Conservation (phyloP, 2,329 filamentous ascomycete species). For the Didymella keratinophila region DNA sequence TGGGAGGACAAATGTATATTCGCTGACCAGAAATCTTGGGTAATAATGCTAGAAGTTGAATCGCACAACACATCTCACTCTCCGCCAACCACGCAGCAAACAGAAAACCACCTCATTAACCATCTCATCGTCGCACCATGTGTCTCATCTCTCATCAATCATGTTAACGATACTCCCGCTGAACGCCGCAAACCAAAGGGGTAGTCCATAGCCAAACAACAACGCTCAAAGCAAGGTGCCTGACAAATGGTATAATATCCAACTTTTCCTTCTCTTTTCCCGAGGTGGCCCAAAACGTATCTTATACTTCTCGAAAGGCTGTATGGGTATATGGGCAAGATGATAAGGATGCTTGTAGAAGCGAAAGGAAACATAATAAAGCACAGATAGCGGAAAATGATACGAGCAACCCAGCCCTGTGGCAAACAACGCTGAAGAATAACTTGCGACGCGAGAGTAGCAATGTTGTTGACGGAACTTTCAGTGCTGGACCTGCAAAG, state of each 20-base stretch:
- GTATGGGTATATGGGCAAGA: conserved; percentile 20
- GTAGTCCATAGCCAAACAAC: conserved; percentile 7
- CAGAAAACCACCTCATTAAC: conserved; percentile 11
- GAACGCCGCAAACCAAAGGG: conserved; percentile 1
- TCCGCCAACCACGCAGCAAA: neutral
- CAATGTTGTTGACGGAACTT: neutral
- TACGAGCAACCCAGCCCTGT: conserved; percentile 21
- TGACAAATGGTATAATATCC: conserved; percentile 11
- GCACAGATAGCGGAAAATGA: neutral
- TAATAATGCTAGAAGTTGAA: conserved; percentile 12
- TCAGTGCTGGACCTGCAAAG: neutral
- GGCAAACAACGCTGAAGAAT: conserved; percentile 16
- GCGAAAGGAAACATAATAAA: neutral
- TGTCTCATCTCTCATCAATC: conserved; percentile 4
- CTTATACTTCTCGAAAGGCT: conserved; percentile 14
- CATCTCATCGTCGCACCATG: conserved; percentile 7
- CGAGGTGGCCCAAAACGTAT: conserved; percentile 3
- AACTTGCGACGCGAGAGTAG: conserved; percentile 3
- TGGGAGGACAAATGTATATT: neutral
- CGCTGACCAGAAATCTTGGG: conserved; percentile 9
- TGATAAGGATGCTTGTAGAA: conserved; percentile 14
- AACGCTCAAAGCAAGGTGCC: conserved; percentile 1
- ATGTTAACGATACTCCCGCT: conserved; percentile 1
- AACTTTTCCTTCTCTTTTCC: conserved; percentile 14
- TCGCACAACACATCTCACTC: neutral